Evolutionary conservation across 2,329 filamentous ascomycete species (phyloP).

Genomic region (Tolypocladium endophyticum): DNA sequence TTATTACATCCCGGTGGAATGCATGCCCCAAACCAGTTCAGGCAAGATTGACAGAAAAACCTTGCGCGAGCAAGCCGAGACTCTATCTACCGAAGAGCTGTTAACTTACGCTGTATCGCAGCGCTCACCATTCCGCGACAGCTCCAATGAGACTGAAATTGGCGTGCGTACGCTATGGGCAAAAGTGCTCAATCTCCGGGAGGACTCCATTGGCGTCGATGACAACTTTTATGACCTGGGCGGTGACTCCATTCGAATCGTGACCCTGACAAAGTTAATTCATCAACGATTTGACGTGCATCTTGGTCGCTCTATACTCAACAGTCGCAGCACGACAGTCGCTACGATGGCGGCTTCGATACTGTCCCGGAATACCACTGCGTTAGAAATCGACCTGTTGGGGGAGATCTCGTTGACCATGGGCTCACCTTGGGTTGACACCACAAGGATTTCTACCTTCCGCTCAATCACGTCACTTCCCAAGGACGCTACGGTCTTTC

Average conservation of each 20-base stretch:
- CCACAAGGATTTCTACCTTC: not conserved
- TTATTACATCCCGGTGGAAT: slow-evolving; percentile 2
- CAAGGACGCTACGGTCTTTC: not conserved
- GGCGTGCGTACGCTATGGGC: not conserved
- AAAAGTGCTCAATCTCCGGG: not conserved
- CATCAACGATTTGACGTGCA: not conserved
- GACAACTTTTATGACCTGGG: not conserved
- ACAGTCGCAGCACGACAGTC: not conserved
- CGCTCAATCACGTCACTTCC: not conserved
- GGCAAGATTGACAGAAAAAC: not conserved
- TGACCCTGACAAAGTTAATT: not conserved
- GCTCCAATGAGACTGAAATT: not conserved
- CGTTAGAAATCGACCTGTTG: not conserved
- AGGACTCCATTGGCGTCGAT: not conserved
- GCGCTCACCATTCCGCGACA: not conserved
- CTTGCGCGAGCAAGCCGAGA: not conserved
- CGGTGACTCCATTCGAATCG: not conserved
- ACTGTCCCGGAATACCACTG: not conserved
- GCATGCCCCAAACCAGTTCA: slow-evolving; percentile 6
- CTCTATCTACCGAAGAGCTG: not conserved
- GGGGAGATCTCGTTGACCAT: not conserved
- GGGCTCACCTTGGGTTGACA: not conserved
- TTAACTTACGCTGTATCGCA: not conserved
- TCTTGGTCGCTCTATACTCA: not conserved
- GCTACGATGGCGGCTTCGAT: not conserved